Evolutionary conservation across 202 grass and related monocot species (phyloP).

Genomic region (Brachypodium distachyon): DNA sequence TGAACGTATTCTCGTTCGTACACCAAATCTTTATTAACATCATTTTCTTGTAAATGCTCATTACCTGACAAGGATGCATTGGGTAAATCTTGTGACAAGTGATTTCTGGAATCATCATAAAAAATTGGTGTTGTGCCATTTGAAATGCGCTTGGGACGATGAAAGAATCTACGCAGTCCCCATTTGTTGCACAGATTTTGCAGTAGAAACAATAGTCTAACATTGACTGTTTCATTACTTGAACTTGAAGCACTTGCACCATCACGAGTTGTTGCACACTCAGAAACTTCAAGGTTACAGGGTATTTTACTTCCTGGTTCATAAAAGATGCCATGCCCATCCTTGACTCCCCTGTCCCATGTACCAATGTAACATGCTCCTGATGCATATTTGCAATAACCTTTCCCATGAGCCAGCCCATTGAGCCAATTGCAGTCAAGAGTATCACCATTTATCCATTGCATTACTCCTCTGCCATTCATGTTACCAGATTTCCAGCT

Average conservation of each 20-base stretch:
- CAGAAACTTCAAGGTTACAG: conserved; percentile 58
- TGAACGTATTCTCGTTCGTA: conserved; percentile 91
- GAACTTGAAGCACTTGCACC: conserved; percentile 35
- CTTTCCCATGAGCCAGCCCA: conserved; percentile 83
- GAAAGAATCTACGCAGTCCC: conserved; percentile 40
- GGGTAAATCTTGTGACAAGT: conserved; percentile 35
- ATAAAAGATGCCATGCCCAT: conserved; percentile 85
- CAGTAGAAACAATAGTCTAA: conserved; percentile 24
- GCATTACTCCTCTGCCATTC: conserved; percentile 80
- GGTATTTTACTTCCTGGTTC: conserved; percentile 68
- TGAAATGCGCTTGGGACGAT: conserved; percentile 54
- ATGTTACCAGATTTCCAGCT: conserved; percentile 89
- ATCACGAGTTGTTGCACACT: conserved; percentile 43
- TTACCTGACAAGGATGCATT: conserved; percentile 36
- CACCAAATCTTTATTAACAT: conserved; percentile 43
- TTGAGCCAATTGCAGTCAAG: conserved; percentile 78
- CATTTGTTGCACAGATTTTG: conserved; percentile 39
- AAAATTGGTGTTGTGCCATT: conserved; percentile 58
- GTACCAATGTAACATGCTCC: conserved; percentile 76
- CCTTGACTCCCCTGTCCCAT: conserved; percentile 93
- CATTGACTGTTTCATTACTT: conserved; percentile 30
- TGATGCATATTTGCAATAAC: conserved; percentile 73
- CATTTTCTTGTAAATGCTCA: conserved; percentile 23
- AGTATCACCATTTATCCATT: conserved; percentile 79
- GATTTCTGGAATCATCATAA: conserved; percentile 44